Evolutionary conservation across 805 yeast genomes (phyloP), one percentile per base, ranked within the genome.

Genomic region (Pichia nanzhaoensis): DNA sequence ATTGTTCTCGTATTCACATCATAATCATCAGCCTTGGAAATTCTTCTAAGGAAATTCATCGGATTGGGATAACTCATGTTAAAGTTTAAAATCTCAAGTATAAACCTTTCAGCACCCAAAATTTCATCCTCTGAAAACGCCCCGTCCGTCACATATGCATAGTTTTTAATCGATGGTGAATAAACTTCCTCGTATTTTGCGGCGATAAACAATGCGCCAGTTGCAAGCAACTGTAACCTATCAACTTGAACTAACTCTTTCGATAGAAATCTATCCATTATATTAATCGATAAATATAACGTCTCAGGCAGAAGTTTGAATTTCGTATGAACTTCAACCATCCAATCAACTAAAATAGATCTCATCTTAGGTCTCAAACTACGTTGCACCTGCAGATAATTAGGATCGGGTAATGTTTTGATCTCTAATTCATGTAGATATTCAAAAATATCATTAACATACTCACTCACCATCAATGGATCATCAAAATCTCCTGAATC

Each of bases 151-250:
- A 86, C 86, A 60, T 84, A 84, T 3, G 95, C 85, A 60, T 86
- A 90, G 63, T 86, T 85, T 48, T 82, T 77, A 27, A 90, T 82
- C 31, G 90, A 81, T 10, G 96, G 97, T 10, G 88, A 74, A 59
- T 81, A 84, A 22, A 90, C 95, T 66, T 90, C 97, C 67, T 90
- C 96, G 62, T 84, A 86, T 65, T 89, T 89, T 14, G 96, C 95
- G 34, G 96, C 95, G 49, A 88, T 83, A 63, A 88, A 86, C 46
- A 90, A 67, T 12, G 90, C 74, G 1, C 95, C 86, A 1, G 93
- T 84, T 5, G 96, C 96, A 44, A 88, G 71, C 50, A 89, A 72
- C 68, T 90, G 97, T 41, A 90, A 65, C 64, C 84, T 78, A 56
- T 82, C 88, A 48, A 89, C 78, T 47, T 82, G 82, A 20, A 86